These are phyloP conservation scores for Quercus lobata DNA, from an alignment of 331 rosid species.

Conservation along the genomic window DNA sequence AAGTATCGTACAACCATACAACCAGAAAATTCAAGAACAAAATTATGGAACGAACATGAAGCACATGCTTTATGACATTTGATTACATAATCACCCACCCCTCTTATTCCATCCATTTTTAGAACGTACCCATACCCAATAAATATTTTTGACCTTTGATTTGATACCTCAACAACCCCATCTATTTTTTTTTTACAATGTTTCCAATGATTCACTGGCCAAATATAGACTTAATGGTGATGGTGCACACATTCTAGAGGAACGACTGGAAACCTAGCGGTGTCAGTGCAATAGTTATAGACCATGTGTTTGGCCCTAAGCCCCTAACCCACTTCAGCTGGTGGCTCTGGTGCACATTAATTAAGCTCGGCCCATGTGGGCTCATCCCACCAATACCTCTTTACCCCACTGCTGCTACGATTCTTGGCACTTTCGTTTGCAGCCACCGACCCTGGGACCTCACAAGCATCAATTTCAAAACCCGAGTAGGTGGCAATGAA, in stretches of 20 bases:
- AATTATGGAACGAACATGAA: constrained; percentile 48
- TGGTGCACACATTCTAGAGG: constrained; percentile 85
- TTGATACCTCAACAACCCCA: background rate
- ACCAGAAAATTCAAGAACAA: background rate
- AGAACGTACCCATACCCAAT: background rate
- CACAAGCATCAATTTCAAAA: constrained; percentile 69
- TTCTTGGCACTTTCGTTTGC: constrained; percentile 38
- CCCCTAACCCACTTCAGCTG: constrained; percentile 90
- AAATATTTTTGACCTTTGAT: background rate
- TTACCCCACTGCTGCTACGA: constrained; percentile 57
- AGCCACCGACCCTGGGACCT: constrained; percentile 31
- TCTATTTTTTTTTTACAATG: background rate
- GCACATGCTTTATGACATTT: constrained; percentile 45
- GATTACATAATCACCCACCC: background rate
- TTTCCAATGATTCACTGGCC: background rate
- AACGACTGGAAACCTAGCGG: constrained; percentile 53
- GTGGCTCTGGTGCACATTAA: constrained; percentile 71
- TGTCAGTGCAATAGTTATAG: constrained; percentile 80
- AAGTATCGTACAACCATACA: constrained; percentile 8
- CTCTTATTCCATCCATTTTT: background rate
- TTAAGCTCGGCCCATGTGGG: constrained; percentile 54
- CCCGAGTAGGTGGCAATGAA: constrained; percentile 52
- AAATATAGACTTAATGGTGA: constrained; percentile 27
- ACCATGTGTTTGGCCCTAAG: constrained; percentile 79
- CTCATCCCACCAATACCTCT: constrained; percentile 89